phyloP scores from a whole-genome alignment of 2,329 filamentous ascomycete species.

The Calonectria pseudoturangicola region DNA sequence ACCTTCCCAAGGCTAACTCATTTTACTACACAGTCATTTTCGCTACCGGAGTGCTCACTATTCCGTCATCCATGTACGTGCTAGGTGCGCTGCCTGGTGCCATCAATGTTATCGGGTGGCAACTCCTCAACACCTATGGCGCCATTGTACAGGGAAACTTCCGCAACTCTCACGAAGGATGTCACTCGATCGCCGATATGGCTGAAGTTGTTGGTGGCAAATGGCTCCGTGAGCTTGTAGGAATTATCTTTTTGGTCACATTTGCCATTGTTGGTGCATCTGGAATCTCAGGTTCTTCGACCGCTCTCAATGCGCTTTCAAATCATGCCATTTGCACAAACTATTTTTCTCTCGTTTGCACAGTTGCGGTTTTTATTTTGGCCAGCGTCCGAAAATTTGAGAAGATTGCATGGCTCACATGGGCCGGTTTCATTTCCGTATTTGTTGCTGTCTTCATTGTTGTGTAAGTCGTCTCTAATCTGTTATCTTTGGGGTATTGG shows the following conservation, averaged over 20 bases:
- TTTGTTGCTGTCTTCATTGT: constrained; percentile 75
- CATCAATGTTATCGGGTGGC: constrained; percentile 65
- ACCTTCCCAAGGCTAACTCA: neutral
- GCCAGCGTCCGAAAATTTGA: constrained; percentile 75
- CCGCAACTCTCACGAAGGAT: constrained; percentile 61
- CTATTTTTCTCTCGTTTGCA: constrained; percentile 73
- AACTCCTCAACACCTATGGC: constrained; percentile 63
- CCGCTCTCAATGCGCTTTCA: constrained; percentile 76
- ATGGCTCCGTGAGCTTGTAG: constrained; percentile 71
- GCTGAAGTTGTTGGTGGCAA: constrained; percentile 72
- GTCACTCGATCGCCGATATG: constrained; percentile 67
- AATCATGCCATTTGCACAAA: constrained; percentile 76
- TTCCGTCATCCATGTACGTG: constrained; percentile 64
- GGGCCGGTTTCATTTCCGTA: constrained; percentile 75
- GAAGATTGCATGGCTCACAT: constrained; percentile 77
- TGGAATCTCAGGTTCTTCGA: constrained; percentile 76
- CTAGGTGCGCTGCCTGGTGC: constrained; percentile 65
- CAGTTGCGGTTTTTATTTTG: constrained; percentile 67
- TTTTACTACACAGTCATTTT: constrained; percentile 60
- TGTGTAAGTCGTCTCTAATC: constrained; percentile 60
- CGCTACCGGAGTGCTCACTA: constrained; percentile 65
- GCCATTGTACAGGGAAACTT: constrained; percentile 64
- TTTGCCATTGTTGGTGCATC: constrained; percentile 74
- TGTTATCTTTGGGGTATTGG: constrained; percentile 11
- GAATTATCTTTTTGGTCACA: constrained; percentile 73